These are phyloP conservation scores for Fraxinus baroniana DNA, from an alignment of 305 asterid species.

Conservation along the genomic window DNA sequence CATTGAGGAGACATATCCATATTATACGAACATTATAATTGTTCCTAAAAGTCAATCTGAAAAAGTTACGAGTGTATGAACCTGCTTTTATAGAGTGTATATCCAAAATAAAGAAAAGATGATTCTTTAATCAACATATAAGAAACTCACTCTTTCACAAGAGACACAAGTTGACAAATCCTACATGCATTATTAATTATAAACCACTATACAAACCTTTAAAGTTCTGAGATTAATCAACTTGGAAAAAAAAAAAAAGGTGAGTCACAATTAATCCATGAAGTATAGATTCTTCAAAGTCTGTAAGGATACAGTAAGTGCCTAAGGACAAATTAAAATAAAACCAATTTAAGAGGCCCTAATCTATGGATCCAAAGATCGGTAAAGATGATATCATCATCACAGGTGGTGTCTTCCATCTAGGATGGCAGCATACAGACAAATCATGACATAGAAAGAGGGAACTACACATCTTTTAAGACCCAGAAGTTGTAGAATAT, in stretches of 20 bases:
- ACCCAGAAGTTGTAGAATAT: neutral
- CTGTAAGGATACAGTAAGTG: slow-evolving; percentile 8
- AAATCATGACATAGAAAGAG: slow-evolving; percentile 12
- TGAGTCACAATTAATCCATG: neutral
- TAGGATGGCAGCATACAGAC: slow-evolving; percentile 22
- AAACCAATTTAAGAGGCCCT: neutral
- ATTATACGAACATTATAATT: neutral
- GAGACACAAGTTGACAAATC: slow-evolving; percentile 3
- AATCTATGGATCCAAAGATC: slow-evolving; percentile 6
- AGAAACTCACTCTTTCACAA: slow-evolving; percentile 6
- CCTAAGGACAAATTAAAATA: neutral
- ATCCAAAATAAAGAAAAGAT: neutral
- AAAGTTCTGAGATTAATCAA: slow-evolving; percentile 1
- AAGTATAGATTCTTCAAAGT: neutral
- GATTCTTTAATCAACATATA: neutral
- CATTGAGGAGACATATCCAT: neutral
- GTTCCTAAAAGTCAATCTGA: neutral
- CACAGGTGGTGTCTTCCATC: slow-evolving; percentile 21
- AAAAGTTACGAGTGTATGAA: neutral
- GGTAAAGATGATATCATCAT: slow-evolving; percentile 14
- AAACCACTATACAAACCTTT: slow-evolving; percentile 7
- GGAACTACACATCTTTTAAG: slow-evolving; percentile 10
- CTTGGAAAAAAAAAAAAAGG: neutral
- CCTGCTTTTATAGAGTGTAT: neutral
- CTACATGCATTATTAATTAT: slow-evolving; percentile 5